A percentile compares a stretch with the other conserved stretches of the same genome.
phyloP scores from a whole-genome alignment of 306 rosid species.

The Mimosa pudica region DNA sequence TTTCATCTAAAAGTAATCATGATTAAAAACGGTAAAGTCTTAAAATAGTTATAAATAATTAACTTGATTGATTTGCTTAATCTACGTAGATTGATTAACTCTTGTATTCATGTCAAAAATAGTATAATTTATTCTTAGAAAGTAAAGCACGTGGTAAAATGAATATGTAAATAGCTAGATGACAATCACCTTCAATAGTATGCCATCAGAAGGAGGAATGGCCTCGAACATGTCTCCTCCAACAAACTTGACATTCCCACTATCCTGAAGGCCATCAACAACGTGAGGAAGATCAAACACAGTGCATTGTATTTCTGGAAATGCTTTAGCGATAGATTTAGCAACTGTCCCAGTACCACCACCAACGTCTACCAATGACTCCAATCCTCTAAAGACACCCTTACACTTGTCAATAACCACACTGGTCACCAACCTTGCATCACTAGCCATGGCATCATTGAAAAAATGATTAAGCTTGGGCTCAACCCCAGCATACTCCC shows the following conservation, averaged over 20 bases:
- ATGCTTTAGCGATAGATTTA: constrained; percentile 32
- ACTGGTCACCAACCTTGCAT: background rate
- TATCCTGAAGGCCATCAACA: constrained; percentile 31
- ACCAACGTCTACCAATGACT: constrained; percentile 30
- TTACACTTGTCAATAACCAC: background rate
- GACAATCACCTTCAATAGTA: constrained; percentile 40
- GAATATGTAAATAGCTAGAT: background rate
- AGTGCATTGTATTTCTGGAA: constrained; percentile 18
- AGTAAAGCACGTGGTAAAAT: too few species aligned
- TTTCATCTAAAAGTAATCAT: too few species aligned
- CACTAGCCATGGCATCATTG: constrained; percentile 38
- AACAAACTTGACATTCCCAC: background rate
- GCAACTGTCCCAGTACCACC: constrained; percentile 58
- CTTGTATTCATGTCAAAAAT: too few species aligned
- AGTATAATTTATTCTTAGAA: too few species aligned
- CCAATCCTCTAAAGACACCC: background rate
- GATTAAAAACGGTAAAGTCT: too few species aligned
- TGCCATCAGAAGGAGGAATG: background rate
- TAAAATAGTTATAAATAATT: too few species aligned
- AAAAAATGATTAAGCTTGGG: constrained; percentile 15
- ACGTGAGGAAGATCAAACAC: constrained; percentile 8
- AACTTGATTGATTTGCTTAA: too few species aligned
- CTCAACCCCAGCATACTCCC: constrained; percentile 24
- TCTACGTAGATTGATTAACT: too few species aligned
- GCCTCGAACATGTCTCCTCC: constrained; percentile 55